Base-by-base conservation (phyloP, 148 eudicot genomes). In the Polygonum aviculare region DNA sequence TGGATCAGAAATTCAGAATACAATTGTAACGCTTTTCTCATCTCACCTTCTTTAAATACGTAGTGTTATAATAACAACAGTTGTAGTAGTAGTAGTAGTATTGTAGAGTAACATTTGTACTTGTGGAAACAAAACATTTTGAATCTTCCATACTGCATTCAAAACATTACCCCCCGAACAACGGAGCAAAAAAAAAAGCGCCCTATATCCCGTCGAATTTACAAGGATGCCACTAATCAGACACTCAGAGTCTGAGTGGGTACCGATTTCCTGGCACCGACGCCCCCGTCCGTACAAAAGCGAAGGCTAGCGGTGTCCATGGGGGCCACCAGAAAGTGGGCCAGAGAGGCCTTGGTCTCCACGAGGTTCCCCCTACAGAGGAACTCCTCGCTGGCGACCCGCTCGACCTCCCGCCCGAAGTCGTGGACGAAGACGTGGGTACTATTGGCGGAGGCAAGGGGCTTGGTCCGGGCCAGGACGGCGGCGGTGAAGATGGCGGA, bases 341-440 rank as follows among this genome's bases (percentile, higher is more conserved):
- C 98, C 78, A 95, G 75, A 6, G n/a, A 63, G 35, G 83, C 94
- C 0, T 22, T 79, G 1, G 63, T 74, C 80, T 89, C 93, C 22
- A 90, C 88, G 90, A 95, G 78, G 81, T 95, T 95, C 76, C 89
- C 92, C 21, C 80, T 75, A 55, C 98, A 95, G 77, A 95, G 74
- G 44, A 92, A 95, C 89, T 92, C 94, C 2, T 87, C 92, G 41
- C 91, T 87, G 72, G 81, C 82, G 7, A 84, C 78, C 73, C 83
- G 86, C 88, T 95, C 97, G 44, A 83, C 89, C n/a, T 92, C 91
- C 73, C 96, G 80, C 7, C 78, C 90, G 14, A 84, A 79, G 41
- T 90, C 98, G 65, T 92, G 98, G 12, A 94, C 96, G 15, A 95
- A 90, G 80, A 95, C 92, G 36, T 95, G 89, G 18, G 97, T 88